Conservation (phyloP, 192 early-diverging fungal genomes). For the Coemansia sp. region DNA sequence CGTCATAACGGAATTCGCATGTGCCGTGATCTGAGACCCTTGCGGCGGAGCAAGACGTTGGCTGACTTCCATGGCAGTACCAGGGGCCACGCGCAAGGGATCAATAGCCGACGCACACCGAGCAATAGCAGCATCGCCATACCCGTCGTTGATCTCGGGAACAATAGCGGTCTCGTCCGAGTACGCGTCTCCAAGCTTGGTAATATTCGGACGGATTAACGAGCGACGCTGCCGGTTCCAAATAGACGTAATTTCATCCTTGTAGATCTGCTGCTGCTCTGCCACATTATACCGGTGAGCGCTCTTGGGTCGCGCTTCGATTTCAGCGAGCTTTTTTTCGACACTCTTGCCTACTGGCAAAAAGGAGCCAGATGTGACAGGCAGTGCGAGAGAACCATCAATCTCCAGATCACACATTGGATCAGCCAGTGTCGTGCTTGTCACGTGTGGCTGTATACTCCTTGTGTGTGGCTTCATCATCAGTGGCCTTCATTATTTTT, state of each 20-base stretch:
- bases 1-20: slow-evolving; percentile 49
- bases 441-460: not conserved
- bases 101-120: slow-evolving; percentile 18
- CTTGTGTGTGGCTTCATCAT: not conserved
- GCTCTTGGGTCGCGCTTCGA: too few species aligned
- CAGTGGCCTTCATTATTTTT: not conserved
- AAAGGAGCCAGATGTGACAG: too few species aligned
- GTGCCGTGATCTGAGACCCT: not conserved
- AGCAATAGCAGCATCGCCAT: slow-evolving; percentile 41
- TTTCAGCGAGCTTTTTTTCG: too few species aligned
- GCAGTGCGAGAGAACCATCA: not conserved
- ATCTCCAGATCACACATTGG: not conserved
- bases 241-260: slow-evolving; percentile 89
- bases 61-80: not conserved
- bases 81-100: slow-evolving; percentile 23
- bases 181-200: slow-evolving; percentile 19
- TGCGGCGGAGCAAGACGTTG: too few species aligned
- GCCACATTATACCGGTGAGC: slow-evolving; percentile 74
- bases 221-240: slow-evolving; percentile 87
- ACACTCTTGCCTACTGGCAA: too few species aligned
- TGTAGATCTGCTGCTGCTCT: slow-evolving; percentile 95
- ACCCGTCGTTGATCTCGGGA: slow-evolving; percentile 51
- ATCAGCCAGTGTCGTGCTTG: not conserved
- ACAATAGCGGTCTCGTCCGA: slow-evolving; percentile 48
- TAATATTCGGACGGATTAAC: slow-evolving; percentile 57